phyloP scores from a whole-genome alignment of 306 rosid genomes.

The Macrotyloma uniflorum region DNA sequence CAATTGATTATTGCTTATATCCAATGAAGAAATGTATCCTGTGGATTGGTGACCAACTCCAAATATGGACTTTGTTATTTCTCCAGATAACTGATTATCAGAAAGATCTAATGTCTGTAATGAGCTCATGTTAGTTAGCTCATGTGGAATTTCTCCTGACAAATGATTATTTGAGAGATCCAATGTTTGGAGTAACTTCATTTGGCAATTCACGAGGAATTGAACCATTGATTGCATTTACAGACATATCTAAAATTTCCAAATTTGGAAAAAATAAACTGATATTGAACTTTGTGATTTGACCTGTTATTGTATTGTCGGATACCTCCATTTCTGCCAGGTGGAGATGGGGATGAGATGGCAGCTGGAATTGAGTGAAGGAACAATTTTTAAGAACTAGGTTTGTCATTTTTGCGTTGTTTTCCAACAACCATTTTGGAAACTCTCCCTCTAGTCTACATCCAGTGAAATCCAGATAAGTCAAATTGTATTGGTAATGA shows the following conservation, averaged over 20 bases:
- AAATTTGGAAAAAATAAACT: constrained; percentile 11
- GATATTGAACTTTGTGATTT: background rate
- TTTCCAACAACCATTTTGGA: constrained; percentile 31
- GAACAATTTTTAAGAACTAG: background rate
- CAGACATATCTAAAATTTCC: background rate
- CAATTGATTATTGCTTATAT: constrained; percentile 16
- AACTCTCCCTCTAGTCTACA: background rate
- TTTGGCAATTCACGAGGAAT: background rate
- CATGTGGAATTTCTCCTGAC: background rate
- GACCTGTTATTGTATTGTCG: background rate
- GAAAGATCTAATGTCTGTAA: background rate
- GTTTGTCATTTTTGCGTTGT: background rate
- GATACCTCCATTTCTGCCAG: background rate
- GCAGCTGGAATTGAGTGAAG: background rate
- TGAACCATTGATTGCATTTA: background rate
- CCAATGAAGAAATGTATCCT: background rate
- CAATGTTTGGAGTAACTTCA: background rate
- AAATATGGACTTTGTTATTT: background rate
- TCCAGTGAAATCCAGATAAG: background rate
- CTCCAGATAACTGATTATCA: background rate
- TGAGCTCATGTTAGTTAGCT: background rate
- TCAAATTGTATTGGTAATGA: constrained; percentile 16
- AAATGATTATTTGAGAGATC: constrained; percentile 31
- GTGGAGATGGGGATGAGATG: background rate
- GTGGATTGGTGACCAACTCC: background rate